Evolutionary conservation across 2,329 filamentous ascomycete species (phyloP).

Genomic region (Colletotrichum costaricense): DNA sequence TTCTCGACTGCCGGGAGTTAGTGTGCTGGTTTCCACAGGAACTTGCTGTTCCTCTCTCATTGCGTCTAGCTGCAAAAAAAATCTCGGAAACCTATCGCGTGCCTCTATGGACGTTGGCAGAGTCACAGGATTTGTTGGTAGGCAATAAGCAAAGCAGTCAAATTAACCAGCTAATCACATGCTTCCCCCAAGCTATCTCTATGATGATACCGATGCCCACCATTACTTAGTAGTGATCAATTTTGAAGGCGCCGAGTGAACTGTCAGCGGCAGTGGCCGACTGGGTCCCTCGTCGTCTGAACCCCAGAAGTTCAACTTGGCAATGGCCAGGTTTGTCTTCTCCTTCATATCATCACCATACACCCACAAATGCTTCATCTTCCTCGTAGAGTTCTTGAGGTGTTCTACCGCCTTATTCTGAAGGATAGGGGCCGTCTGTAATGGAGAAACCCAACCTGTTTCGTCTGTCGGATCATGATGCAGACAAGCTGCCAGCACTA

Average conservation of each 20-base stretch:
- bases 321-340: conserved; percentile 11
- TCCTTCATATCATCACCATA: conserved; percentile 17
- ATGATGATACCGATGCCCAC: no score
- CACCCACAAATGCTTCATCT: neutral
- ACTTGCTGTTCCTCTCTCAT: neutral
- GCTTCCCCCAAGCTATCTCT: no score
- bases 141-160: neutral
- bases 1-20: neutral
- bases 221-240: neutral
- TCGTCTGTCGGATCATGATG: neutral
- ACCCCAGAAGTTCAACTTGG: conserved; percentile 10
- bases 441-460: neutral
- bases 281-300: neutral
- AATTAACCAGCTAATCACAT: neutral
- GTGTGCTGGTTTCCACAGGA: neutral
- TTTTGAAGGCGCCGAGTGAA: neutral
- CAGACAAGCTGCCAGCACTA: conserved; percentile 1
- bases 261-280: neutral
- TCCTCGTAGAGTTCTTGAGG: neutral
- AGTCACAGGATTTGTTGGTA: no score
- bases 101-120: no score
- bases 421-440: neutral
- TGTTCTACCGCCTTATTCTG: neutral
- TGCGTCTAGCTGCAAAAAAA: neutral
- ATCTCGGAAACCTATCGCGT: neutral